These are phyloP conservation scores for Bidens hawaiensis DNA, from an alignment of 140 eudicot species.

Conservation along the genomic window DNA sequence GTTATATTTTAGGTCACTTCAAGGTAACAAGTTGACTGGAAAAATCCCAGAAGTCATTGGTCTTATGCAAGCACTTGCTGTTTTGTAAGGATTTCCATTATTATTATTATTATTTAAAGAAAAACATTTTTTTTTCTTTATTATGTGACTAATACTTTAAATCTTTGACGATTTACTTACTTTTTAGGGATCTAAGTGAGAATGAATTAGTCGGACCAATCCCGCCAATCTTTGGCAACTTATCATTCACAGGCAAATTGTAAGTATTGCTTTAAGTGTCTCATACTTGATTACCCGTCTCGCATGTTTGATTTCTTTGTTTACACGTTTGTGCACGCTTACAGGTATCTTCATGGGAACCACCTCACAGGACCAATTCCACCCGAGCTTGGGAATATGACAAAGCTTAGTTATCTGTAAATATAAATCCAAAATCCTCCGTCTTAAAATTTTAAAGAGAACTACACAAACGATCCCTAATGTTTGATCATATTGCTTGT, in stretches of 20 bases:
- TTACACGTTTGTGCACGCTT: not conserved
- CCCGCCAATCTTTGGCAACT: slow-evolving; percentile 82
- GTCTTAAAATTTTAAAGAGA: too few relatives aligned
- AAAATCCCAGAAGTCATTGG: slow-evolving; percentile 93
- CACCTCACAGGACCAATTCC: slow-evolving; percentile 80
- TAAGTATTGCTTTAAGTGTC: slow-evolving; percentile 25
- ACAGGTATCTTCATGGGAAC: slow-evolving; percentile 90
- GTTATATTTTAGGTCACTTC: slow-evolving; percentile 58
- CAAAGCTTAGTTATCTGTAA: slow-evolving; percentile 86
- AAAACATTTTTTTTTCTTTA: not conserved
- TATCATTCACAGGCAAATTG: slow-evolving; percentile 89
- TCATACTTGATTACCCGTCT: too few relatives aligned
- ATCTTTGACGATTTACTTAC: not conserved
- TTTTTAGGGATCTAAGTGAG: slow-evolving; percentile 75
- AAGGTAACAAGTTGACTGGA: slow-evolving; percentile 73
- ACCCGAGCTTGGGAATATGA: slow-evolving; percentile 88
- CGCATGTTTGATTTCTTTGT: not conserved
- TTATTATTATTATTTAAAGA: too few relatives aligned
- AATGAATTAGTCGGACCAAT: slow-evolving; percentile 78
- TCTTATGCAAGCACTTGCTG: slow-evolving; percentile 93
- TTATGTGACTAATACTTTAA: not conserved
- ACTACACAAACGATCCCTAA: too few relatives aligned
- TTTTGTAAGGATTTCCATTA: slow-evolving; percentile 51
- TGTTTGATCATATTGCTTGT: too few relatives aligned
- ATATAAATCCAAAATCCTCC: slow-evolving; percentile 1